These are phyloP conservation scores for Nemania diffusa DNA, from an alignment of 2,329 filamentous ascomycete species.

Conservation along the genomic window DNA sequence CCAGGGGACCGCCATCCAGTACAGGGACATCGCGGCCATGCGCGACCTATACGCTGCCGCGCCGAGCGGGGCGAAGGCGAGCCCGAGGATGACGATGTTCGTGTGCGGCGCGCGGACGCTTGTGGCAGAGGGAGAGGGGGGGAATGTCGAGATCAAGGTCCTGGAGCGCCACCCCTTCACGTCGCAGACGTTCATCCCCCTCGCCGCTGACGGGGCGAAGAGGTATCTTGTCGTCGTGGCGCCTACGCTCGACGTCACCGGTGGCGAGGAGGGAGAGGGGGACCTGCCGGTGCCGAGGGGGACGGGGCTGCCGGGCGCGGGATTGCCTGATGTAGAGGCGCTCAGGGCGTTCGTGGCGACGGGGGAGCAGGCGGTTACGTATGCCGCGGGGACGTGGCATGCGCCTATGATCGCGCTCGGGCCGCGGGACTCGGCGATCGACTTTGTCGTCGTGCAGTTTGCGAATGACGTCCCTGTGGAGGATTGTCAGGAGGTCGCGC, in stretches of 20 bases:
- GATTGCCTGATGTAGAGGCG: conserved; percentile 76
- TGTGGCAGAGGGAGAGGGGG: conserved; percentile 31
- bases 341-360: conserved; percentile 82
- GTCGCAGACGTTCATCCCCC: conserved; percentile 89
- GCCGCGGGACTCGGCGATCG: conserved; percentile 64
- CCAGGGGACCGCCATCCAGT: conserved; percentile 90
- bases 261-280: conserved; percentile 45
- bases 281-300: conserved; percentile 53
- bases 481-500: conserved; percentile 83
- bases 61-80: conserved; percentile 65
- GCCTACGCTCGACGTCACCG: conserved; percentile 70
- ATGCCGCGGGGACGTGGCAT: conserved; percentile 92
- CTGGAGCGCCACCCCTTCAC: conserved; percentile 95
- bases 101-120: conserved; percentile 74
- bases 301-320: conserved; percentile 63
- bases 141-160: conserved; percentile 73
- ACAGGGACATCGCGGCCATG: conserved; percentile 80
- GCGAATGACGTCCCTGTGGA: conserved; percentile 83
- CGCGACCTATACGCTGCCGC: conserved; percentile 75
- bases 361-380: conserved; percentile 86
- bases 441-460: conserved; percentile 92
- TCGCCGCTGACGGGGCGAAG: conserved; percentile 60
- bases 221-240: conserved; percentile 89
- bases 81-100: conserved; percentile 86
- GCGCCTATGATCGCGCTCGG: conserved; percentile 94